A percentile compares a stretch with the other conserved stretches of the same genome.
phyloP scores from a whole-genome alignment of 805 yeast genomes.

The Kuraishia capsulata region DNA sequence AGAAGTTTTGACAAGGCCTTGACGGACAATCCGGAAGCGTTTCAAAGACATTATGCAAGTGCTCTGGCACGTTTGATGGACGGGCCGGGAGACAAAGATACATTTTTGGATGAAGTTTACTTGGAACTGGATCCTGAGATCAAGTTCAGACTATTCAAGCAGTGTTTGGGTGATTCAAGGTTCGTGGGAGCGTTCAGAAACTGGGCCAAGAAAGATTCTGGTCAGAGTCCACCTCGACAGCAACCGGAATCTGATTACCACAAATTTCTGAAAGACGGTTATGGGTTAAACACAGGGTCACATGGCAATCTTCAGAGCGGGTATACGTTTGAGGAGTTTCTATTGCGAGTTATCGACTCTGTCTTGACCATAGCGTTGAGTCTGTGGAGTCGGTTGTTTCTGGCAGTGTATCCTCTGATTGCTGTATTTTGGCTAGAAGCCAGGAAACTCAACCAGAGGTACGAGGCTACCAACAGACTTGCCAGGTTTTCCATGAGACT shows the following conservation, averaged over 20 bases:
- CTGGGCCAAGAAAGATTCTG: background rate
- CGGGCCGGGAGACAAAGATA: too few relatives aligned
- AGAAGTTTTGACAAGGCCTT: too few relatives aligned
- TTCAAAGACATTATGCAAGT: too few relatives aligned
- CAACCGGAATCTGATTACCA: background rate
- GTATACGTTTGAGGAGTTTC: background rate
- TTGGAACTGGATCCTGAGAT: constrained; percentile 6
- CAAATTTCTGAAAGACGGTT: too few relatives aligned
- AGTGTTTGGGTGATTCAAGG: constrained; percentile 11
- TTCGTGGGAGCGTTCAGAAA: constrained; percentile 8
- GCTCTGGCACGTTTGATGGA: too few relatives aligned
- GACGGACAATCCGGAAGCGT: too few relatives aligned
- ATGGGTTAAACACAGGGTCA: too few relatives aligned
- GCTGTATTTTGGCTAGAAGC: background rate
- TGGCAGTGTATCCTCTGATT: background rate
- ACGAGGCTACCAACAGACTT: background rate
- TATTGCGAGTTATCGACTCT: background rate
- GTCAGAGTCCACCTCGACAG: background rate
- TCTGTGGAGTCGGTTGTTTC: background rate
- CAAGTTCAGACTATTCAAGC: constrained; percentile 10
- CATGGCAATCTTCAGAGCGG: too few relatives aligned
- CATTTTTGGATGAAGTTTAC: too few relatives aligned
- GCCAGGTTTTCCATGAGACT: background rate
- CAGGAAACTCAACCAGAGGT: background rate
- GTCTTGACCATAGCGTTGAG: background rate